Conservation (phyloP, 2,329 filamentous ascomycete genomes). For the Colletotrichum trifolii region DNA sequence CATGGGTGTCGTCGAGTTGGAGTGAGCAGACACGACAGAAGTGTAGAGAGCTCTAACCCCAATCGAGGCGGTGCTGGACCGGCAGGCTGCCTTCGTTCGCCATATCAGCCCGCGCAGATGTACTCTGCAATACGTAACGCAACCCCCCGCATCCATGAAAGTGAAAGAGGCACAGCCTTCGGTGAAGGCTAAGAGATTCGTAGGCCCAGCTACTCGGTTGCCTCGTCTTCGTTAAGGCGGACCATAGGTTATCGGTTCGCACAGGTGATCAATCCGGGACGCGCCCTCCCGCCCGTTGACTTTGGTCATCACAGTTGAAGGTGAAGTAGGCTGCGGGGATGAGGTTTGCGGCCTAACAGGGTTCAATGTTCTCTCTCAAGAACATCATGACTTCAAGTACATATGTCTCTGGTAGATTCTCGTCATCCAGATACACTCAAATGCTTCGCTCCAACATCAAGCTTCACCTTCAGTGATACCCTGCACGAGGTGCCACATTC, state of each 20-base stretch:
- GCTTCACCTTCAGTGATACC: too few species aligned
- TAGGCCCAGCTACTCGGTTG: slow-evolving; percentile 9
- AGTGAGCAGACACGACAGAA: slow-evolving; percentile 2
- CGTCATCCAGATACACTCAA: too few species aligned
- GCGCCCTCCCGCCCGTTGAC: slow-evolving; percentile 23
- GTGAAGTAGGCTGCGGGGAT: slow-evolving; percentile 14
- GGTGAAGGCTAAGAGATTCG: slow-evolving; percentile 12
- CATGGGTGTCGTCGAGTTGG: background rate
- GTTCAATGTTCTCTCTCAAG: background rate
- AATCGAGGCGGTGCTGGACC: slow-evolving; percentile 12
- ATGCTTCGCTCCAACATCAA: too few species aligned
- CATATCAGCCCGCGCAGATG: slow-evolving; percentile 14
- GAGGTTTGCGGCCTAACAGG: background rate
- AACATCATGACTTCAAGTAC: background rate
- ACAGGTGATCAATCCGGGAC: slow-evolving; percentile 17
- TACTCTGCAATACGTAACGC: slow-evolving; percentile 11
- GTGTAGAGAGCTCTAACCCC: slow-evolving; percentile 19
- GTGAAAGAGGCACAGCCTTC: slow-evolving; percentile 25
- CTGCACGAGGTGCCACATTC: background rate
- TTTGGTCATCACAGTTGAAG: slow-evolving; percentile 1
- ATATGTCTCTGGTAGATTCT: background rate
- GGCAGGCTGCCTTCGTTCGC: slow-evolving; percentile 22
- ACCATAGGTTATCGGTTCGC: slow-evolving; percentile 15
- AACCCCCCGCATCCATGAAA: slow-evolving; percentile 7
- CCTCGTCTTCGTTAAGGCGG: slow-evolving; percentile 15